Base-by-base conservation (phyloP, 192 early-diverging fungal genomes). In the Podila epicladia region DNA sequence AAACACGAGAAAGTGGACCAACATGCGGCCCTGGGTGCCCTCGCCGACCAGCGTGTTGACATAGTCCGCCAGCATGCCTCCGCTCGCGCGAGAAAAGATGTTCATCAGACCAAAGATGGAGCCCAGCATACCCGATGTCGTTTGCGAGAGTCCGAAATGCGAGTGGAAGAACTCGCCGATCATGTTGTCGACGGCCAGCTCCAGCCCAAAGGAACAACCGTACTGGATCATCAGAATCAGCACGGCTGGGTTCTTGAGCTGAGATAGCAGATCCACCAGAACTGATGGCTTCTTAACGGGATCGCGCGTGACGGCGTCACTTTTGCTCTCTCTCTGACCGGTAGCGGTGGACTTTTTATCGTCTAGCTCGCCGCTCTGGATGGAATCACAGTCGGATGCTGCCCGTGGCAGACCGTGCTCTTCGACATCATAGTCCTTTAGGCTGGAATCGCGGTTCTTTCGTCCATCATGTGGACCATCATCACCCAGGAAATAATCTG, bases 91-190 rank as follows among this genome's bases (percentile, higher is more conserved):
- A 24, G 91, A 88, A 62, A 92, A 91, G 17, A 92, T 15, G 68
- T 92, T 92, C 78, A 93, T 82, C 20, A 92, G 65, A 31, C 91
- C 91, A 84, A 92, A 92, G 50, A 90, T 67, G 29, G 89, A 84
- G 24, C 83, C 91, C 59, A 90, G 65, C 62, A 74, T 71, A 32
- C 84, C 82, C 2, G 87, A 87, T 28, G 68, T 79, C 2, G 69
- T 74, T 48, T 86, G 77, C 26, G 63, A 61, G 35, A 89, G 72
- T 0, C 66, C 49, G 58, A 89, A 92, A 24, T 82, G 74, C 2
- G 22, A 61, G 20, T 72, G 57, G 53, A 89, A 88, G 48, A 88
- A 90, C n/a, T 58, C 62, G 9, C 79, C 86, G 33, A 92, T 80
- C 59, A 86, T 82, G 41, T 82, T 84, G 74, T 92, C 91, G 12